Conservation (phyloP, 106 monocot genomes). For the Platanthera guangdongensis region DNA sequence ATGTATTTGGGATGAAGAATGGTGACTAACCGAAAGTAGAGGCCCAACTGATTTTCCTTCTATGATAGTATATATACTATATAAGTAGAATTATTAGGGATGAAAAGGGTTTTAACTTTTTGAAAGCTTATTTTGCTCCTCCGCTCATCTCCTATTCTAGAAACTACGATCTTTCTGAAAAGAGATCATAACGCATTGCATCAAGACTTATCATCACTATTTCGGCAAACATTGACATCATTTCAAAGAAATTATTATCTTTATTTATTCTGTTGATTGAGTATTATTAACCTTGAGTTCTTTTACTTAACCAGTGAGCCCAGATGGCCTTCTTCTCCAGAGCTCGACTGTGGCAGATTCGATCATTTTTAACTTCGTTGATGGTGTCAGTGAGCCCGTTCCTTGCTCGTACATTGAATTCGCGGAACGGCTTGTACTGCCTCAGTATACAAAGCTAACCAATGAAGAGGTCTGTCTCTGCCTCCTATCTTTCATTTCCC, state of each 20-base stretch:
- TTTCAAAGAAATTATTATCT: not conserved
- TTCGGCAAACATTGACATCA: not conserved
- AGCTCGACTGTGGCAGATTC: slow-evolving; percentile 97
- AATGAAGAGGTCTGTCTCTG: slow-evolving; percentile 47
- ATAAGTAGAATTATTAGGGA: too few relatives aligned
- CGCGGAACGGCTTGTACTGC: slow-evolving; percentile 86
- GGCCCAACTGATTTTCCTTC: too few relatives aligned
- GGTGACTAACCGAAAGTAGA: too few relatives aligned
- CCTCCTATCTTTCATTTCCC: not conserved
- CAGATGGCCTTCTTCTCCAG: slow-evolving; percentile 91
- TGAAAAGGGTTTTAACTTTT: too few relatives aligned
- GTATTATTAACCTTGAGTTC: not conserved
- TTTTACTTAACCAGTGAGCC: slow-evolving; percentile 60
- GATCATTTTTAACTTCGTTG: slow-evolving; percentile 57
- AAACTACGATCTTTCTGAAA: too few relatives aligned
- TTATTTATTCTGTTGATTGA: not conserved
- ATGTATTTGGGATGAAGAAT: too few relatives aligned
- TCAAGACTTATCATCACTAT: not conserved
- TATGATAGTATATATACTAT: too few relatives aligned
- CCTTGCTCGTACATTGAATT: slow-evolving; percentile 96
- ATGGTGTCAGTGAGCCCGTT: slow-evolving; percentile 58
- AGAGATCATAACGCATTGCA: too few relatives aligned
- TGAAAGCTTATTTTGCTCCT: too few relatives aligned
- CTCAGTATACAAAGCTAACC: slow-evolving; percentile 51
- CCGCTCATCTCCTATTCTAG: too few relatives aligned